Conservation (phyloP, 2,329 filamentous ascomycete species). For the Sclerotinia minor region DNA sequence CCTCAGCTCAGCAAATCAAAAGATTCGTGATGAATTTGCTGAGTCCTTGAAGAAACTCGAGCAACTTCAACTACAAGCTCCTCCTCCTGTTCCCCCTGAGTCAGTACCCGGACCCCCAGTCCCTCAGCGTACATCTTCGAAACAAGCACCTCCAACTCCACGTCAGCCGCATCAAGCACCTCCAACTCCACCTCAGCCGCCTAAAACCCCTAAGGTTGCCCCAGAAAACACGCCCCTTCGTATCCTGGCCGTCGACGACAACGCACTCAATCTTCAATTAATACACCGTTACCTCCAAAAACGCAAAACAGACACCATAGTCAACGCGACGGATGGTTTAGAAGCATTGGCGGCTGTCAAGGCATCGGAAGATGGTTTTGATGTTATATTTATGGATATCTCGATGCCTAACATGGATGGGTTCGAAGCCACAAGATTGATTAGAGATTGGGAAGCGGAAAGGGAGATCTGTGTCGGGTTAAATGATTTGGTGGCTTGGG, state of each 20-base stretch:
- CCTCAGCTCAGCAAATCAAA: neutral
- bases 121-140: neutral
- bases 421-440: constrained; percentile 49
- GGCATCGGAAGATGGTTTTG: constrained; percentile 40
- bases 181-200: neutral
- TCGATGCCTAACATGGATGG: constrained; percentile 58
- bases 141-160: neutral
- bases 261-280: constrained; percentile 44
- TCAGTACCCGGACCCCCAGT: neutral
- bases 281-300: constrained; percentile 39
- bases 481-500: neutral
- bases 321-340: constrained; percentile 47
- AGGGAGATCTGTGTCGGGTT: neutral
- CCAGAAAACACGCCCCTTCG: constrained; percentile 5
- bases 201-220: neutral
- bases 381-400: constrained; percentile 53
- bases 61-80: constrained; percentile 9
- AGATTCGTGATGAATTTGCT: neutral
- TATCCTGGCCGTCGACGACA: constrained; percentile 44
- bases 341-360: constrained; percentile 43
- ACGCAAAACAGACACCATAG: constrained; percentile 39
- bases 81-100: neutral
- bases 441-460: constrained; percentile 41
- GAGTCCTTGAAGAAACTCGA: neutral
- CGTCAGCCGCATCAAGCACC: neutral